phyloP scores from a whole-genome alignment of 148 eudicot species.

The Arbutus unedo region DNA sequence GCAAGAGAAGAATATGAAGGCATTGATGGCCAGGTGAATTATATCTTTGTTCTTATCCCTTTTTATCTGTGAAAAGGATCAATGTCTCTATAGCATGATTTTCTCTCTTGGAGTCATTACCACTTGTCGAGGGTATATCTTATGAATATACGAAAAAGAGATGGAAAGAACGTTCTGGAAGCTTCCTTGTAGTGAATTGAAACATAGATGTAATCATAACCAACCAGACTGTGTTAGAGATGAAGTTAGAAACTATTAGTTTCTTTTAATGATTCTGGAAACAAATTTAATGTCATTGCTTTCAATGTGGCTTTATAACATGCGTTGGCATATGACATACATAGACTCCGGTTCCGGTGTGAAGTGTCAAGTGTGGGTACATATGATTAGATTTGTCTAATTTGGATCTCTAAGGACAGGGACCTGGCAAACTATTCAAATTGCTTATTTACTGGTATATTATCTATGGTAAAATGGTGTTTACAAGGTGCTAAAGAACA shows the following conservation, averaged over 20 bases:
- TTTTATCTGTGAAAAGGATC: background rate
- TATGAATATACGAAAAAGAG: background rate
- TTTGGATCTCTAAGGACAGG: background rate
- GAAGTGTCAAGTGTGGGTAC: background rate
- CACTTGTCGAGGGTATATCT: background rate
- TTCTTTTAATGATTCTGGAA: background rate
- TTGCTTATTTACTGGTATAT: background rate
- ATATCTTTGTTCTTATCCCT: background rate
- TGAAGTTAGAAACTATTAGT: background rate
- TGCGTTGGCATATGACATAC: background rate
- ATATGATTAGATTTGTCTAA: background rate
- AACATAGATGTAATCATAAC: background rate
- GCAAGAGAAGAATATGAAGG: conserved; percentile 89
- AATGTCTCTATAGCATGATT: background rate
- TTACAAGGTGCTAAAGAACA: background rate
- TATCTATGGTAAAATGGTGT: background rate
- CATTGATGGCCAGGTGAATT: conserved; percentile 75
- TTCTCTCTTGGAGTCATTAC: background rate
- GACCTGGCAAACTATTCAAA: background rate
- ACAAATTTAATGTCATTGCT: background rate
- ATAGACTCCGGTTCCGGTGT: background rate
- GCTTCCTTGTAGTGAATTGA: background rate
- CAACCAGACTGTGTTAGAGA: background rate
- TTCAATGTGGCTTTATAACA: background rate
- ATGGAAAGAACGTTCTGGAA: background rate